Conservation (phyloP, 768 basidiomycete species). For the Trametes villosa region DNA sequence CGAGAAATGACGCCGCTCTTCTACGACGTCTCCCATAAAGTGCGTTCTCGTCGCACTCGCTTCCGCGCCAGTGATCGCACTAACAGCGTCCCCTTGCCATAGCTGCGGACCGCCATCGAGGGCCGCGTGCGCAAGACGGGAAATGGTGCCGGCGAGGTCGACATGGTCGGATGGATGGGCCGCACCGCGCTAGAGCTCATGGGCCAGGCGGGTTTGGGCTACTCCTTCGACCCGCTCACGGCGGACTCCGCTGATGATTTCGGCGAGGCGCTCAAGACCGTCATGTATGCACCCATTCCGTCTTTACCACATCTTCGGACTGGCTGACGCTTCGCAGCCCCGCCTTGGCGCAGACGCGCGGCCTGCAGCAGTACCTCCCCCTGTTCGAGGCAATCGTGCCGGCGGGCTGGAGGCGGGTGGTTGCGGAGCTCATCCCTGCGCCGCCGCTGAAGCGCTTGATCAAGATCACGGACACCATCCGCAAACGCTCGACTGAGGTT, state of each 20-base stretch:
- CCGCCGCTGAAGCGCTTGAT: conserved; percentile 14
- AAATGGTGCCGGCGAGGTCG: conserved; percentile 16
- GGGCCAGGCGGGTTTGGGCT: conserved; percentile 50
- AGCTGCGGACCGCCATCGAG: conserved; percentile 14
- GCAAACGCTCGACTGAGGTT: conserved; percentile 16
- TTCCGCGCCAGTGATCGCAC: background rate
- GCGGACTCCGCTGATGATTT: conserved; percentile 31
- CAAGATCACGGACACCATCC: conserved; percentile 14
- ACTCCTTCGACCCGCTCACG: conserved; percentile 40
- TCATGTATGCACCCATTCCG: conserved; percentile 31
- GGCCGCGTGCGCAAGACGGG: background rate
- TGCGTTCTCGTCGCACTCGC: background rate
- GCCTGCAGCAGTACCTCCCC: conserved; percentile 49
- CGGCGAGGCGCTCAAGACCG: conserved; percentile 21
- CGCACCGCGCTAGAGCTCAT: conserved; percentile 41
- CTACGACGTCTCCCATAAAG: conserved; percentile 26
- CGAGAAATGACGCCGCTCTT: conserved; percentile 32
- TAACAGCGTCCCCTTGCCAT: conserved; percentile 29
- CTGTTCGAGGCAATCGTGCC: conserved; percentile 39
- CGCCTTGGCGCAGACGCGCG: conserved; percentile 34
- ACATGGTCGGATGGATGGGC: conserved; percentile 31
- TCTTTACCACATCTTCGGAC: background rate
- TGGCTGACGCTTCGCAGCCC: conserved; percentile 14
- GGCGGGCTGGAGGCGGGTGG: conserved; percentile 21
- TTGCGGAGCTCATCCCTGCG: conserved; percentile 19